Percentiles rank a stretch among this genome's conserved stretches.
Conservation (phyloP, 352 stramenopile species). For the Pythium myriotylum region DNA sequence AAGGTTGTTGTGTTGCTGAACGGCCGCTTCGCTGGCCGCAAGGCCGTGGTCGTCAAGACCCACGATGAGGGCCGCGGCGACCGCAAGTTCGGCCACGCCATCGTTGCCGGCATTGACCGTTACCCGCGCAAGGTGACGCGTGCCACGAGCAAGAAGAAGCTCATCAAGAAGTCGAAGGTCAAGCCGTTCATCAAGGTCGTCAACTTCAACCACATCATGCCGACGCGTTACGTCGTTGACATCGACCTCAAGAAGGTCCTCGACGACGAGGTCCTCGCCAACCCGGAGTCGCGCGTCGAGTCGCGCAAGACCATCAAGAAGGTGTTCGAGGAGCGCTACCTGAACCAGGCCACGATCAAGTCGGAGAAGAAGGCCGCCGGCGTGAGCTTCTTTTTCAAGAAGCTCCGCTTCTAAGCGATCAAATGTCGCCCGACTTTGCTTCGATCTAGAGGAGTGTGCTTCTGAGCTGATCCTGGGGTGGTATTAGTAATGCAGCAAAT, state of each 20-base stretch:
- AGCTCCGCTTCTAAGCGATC: constrained; percentile 97
- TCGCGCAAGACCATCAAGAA: constrained; percentile 99
- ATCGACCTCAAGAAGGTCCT: constrained; percentile 99
- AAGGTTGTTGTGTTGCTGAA: constrained; percentile 99
- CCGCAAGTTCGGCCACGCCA: constrained; percentile 97
- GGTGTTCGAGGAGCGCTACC: constrained; percentile 97
- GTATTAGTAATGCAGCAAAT: constrained; percentile 41
- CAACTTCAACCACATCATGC: constrained; percentile 99
- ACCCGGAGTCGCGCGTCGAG: constrained; percentile 86
- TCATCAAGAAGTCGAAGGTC: constrained; percentile 97
- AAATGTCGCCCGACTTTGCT: constrained; percentile 14
- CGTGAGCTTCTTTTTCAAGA: constrained; percentile 99
- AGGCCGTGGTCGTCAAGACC: constrained; percentile 99
- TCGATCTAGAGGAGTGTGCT: constrained; percentile 26
- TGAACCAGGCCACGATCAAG: constrained; percentile 96
- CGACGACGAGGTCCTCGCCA: constrained; percentile 86
- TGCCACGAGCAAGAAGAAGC: constrained; percentile 96
- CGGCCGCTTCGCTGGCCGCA: constrained; percentile 98
- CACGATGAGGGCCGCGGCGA: constrained; percentile 96
- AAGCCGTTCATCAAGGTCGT: constrained; percentile 99
- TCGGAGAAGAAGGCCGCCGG: constrained; percentile 98
- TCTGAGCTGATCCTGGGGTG: constrained; percentile 31
- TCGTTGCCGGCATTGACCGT: constrained; percentile 96
- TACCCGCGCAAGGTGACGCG: constrained; percentile 98
- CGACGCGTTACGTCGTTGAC: constrained; percentile 98